These are phyloP conservation scores for Symmetrospora coprosmae DNA, from an alignment of 768 basidiomycete species.

Conservation along the genomic window DNA sequence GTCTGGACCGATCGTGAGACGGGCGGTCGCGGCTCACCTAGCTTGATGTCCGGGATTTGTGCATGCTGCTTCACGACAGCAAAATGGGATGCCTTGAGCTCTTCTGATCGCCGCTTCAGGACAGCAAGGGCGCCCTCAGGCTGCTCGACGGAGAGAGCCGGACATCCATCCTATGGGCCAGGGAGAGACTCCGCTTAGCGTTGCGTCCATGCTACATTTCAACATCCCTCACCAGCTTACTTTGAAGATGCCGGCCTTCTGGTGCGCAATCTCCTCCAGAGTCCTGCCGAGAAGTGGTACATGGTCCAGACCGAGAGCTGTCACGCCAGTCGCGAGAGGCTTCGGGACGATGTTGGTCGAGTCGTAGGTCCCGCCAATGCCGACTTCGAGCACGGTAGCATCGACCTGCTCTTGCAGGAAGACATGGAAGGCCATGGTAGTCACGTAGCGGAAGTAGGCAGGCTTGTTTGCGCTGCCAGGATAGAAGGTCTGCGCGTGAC, in stretches of 20 bases:
- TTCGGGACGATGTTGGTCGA: slow-evolving; percentile 88
- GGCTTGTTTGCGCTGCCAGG: slow-evolving; percentile 56
- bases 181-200: not conserved
- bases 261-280: slow-evolving; percentile 73
- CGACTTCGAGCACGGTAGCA: slow-evolving; percentile 88
- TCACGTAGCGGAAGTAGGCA: slow-evolving; percentile 83
- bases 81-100: slow-evolving; percentile 61
- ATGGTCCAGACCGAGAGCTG: slow-evolving; percentile 85
- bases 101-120: slow-evolving; percentile 52
- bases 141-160: slow-evolving; percentile 72
- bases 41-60: slow-evolving; percentile 45
- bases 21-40: too few species aligned
- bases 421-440: slow-evolving; percentile 77
- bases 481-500: slow-evolving; percentile 42
- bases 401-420: slow-evolving; percentile 70
- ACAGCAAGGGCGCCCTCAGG: slow-evolving; percentile 54
- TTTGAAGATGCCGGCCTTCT: slow-evolving; percentile 96
- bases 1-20: too few species aligned
- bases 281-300: slow-evolving; percentile 74
- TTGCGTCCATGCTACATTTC: slow-evolving; percentile 38
- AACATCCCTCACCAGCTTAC: too few species aligned
- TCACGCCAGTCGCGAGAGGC: slow-evolving; percentile 78
- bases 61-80: slow-evolving; percentile 47
- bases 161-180: slow-evolving; percentile 42
- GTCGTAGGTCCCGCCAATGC: slow-evolving; percentile 84